Evolutionary conservation across 192 early-diverging fungal species (phyloP).

Genomic region (Coemansia sp.): DNA sequence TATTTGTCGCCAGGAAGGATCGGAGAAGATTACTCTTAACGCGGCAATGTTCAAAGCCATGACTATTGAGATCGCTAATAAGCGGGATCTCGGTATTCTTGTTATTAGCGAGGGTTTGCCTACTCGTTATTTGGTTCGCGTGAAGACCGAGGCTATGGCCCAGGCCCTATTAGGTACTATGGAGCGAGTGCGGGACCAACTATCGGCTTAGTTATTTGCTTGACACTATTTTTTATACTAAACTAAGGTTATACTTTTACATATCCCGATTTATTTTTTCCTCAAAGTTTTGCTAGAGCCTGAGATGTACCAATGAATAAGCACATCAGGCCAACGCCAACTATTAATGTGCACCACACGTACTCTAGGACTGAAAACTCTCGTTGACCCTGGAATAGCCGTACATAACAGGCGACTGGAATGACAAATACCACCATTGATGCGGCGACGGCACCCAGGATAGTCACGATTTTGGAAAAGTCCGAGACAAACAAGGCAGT

Average conservation of each 20-base stretch:
- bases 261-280: not conserved
- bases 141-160: conserved; percentile 26
- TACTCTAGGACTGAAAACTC: conserved; percentile 32
- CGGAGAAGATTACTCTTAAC: conserved; percentile 55
- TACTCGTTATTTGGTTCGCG: conserved; percentile 37
- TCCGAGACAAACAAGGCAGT: conserved; percentile 73
- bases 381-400: conserved; percentile 51
- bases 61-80: conserved; percentile 39
- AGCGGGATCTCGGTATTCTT: conserved; percentile 48
- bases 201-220: not conserved
- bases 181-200: conserved; percentile 9
- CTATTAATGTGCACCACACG: conserved; percentile 45
- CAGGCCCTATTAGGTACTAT: conserved; percentile 7
- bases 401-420: conserved; percentile 75
- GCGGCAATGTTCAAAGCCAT: conserved; percentile 53
- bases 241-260: not conserved
- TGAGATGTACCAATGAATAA: conserved; percentile 49
- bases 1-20: conserved; percentile 54
- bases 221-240: not conserved
- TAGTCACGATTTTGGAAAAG: conserved; percentile 78
- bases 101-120: conserved; percentile 41
- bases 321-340: conserved; percentile 37
- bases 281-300: conserved; percentile 32
- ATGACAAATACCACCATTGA: conserved; percentile 82
- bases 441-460: conserved; percentile 82